A percentile compares a stretch with the other conserved stretches of the same genome.
phyloP scores from a whole-genome alignment of 805 yeast species.

The Schwanniomyces sp. region DNA sequence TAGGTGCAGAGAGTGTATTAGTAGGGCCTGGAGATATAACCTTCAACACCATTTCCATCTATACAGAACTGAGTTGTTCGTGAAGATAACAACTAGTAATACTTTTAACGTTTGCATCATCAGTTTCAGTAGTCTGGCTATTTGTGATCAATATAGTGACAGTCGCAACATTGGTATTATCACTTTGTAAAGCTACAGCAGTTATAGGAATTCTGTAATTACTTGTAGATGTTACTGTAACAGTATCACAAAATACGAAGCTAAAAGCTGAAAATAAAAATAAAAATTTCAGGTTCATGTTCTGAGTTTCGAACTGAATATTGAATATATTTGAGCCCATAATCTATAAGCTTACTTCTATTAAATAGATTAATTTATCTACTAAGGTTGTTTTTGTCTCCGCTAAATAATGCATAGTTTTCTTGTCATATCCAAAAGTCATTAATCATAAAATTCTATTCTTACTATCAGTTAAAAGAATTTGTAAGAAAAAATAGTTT shows the following conservation, averaged over 20 bases:
- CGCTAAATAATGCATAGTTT: neutral
- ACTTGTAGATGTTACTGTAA: slow-evolving; percentile 8
- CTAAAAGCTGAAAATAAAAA: neutral
- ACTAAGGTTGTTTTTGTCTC: neutral
- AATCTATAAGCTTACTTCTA: too few species aligned
- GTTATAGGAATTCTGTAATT: slow-evolving; percentile 2
- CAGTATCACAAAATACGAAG: neutral
- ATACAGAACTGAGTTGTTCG: slow-evolving; percentile 17
- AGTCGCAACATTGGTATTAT: neutral
- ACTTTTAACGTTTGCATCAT: slow-evolving; percentile 3
- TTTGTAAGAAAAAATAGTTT: too few species aligned
- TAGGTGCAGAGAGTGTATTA: slow-evolving; percentile 8
- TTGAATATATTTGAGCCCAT: neutral
- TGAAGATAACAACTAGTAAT: slow-evolving; percentile 22
- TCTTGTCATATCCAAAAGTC: neutral
- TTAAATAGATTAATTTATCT: neutral
- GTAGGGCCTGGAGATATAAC: slow-evolving; percentile 19
- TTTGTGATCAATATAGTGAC: neutral
- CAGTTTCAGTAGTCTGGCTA: neutral
- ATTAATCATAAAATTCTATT: neutral
- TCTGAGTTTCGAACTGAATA: neutral
- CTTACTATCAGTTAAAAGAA: too few species aligned
- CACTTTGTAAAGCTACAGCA: neutral
- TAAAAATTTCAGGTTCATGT: neutral
- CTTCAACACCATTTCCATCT: slow-evolving; percentile 20